These are phyloP conservation scores for Pterocarpus macrocarpus DNA, from an alignment of 306 rosid species.

Conservation along the genomic window DNA sequence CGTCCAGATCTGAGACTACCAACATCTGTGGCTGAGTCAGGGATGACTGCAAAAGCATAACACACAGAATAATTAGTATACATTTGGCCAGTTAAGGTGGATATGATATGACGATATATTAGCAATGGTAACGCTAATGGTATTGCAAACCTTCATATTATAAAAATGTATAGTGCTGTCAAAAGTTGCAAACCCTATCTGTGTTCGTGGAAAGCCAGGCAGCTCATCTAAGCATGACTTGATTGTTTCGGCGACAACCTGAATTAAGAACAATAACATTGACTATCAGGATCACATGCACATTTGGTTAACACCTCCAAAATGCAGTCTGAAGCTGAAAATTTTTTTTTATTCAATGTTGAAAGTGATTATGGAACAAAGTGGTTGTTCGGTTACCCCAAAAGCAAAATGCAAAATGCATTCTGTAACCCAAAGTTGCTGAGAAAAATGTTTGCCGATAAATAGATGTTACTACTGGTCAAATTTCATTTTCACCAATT, in stretches of 20 bases:
- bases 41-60: constrained; percentile 76
- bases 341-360: background rate
- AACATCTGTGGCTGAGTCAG: constrained; percentile 98
- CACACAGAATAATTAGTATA: constrained; percentile 47
- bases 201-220: constrained; percentile 96
- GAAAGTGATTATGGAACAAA: background rate
- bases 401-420: constrained; percentile 33
- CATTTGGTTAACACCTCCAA: constrained; percentile 24
- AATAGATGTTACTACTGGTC: constrained; percentile 22
- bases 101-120: constrained; percentile 12
- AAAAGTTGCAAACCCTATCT: constrained; percentile 98
- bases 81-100: constrained; percentile 13
- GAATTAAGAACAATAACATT: constrained; percentile 45
- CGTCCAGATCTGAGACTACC: constrained; percentile 99
- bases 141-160: constrained; percentile 83
- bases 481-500: constrained; percentile 29
- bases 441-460: background rate
- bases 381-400: constrained; percentile 13
- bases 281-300: constrained; percentile 26
- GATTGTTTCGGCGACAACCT: constrained; percentile 96
- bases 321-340: constrained; percentile 14
- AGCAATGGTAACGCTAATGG: constrained; percentile 38
- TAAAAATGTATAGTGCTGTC: constrained; percentile 98
- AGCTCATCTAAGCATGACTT: constrained; percentile 92
- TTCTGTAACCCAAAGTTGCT: constrained; percentile 31